These are phyloP conservation scores for Aphanomyces stellatus DNA, from an alignment of 352 stramenopile species.

Conservation along the genomic window DNA sequence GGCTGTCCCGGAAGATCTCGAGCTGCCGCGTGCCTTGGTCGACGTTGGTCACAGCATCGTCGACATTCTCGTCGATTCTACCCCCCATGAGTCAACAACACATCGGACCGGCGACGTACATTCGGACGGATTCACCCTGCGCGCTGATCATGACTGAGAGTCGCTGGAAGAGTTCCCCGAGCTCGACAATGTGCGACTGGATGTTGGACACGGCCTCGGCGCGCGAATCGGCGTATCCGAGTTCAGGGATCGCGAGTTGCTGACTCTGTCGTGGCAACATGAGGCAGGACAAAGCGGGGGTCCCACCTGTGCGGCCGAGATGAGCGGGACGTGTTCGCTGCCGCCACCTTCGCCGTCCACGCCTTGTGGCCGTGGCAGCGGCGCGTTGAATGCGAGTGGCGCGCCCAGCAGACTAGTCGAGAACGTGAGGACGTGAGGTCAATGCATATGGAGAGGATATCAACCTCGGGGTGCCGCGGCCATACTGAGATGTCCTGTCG, in stretches of 20 bases:
- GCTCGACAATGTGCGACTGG: conserved; percentile 81
- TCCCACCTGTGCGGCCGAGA: conserved; percentile 48
- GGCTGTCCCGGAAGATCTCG: conserved; percentile 75
- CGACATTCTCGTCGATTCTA: conserved; percentile 82
- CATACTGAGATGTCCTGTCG: conserved; percentile 63
- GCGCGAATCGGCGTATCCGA: conserved; percentile 65
- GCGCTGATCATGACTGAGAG: conserved; percentile 75
- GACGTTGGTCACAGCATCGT: conserved; percentile 68
- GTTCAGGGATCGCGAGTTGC: conserved; percentile 65
- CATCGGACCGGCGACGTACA: conserved; percentile 27
- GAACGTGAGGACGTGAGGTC: neutral
- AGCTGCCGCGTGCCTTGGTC: conserved; percentile 70
- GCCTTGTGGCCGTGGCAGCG: conserved; percentile 48
- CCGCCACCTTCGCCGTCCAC: conserved; percentile 30
- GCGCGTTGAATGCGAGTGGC: conserved; percentile 51
- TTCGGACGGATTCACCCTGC: conserved; percentile 69
- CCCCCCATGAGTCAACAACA: conserved; percentile 15
- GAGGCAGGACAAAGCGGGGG: conserved; percentile 9
- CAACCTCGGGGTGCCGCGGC: conserved; percentile 27
- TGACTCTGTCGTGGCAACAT: conserved; percentile 20
- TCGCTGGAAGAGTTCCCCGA: conserved; percentile 71
- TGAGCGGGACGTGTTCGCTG: conserved; percentile 51
- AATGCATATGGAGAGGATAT: neutral
- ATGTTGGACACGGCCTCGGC: conserved; percentile 76
- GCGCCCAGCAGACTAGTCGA: conserved; percentile 40